Conservation (phyloP, 306 rosid genomes). For the Crataegus laevigata region DNA sequence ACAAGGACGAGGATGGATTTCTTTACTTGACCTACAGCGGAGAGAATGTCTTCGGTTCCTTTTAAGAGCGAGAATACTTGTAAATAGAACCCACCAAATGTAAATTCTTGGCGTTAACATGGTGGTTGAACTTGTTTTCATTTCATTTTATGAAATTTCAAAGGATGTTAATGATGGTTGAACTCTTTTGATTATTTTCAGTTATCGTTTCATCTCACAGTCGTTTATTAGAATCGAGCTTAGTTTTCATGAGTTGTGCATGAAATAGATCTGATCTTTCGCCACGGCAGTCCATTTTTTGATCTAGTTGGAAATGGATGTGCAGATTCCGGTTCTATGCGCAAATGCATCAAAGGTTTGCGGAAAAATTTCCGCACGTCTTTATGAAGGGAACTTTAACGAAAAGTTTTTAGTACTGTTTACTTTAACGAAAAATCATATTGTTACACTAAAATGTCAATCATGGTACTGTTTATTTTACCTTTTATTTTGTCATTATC, state of each 20-base stretch:
- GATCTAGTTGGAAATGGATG: too few species aligned
- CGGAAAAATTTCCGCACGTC: too few species aligned
- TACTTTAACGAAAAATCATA: too few species aligned
- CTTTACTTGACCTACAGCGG: conserved; percentile 98
- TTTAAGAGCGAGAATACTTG: conserved; percentile 20
- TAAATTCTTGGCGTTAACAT: conserved; percentile 16
- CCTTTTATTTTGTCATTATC: too few species aligned
- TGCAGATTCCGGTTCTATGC: too few species aligned
- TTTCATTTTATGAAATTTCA: background rate
- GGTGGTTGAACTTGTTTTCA: background rate
- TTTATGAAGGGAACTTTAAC: too few species aligned
- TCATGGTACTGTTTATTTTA: too few species aligned
- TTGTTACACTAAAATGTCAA: too few species aligned
- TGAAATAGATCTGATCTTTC: background rate
- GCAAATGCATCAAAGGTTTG: too few species aligned
- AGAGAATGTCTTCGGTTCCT: conserved; percentile 81
- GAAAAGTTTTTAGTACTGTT: too few species aligned
- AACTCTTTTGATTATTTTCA: background rate
- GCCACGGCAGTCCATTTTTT: too few species aligned
- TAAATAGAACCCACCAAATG: conserved; percentile 33
- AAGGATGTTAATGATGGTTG: background rate
- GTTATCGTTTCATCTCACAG: background rate
- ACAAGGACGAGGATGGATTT: conserved; percentile 93
- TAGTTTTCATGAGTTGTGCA: background rate
- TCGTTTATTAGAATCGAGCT: background rate